phyloP scores from a whole-genome alignment of 441 rosid genomes.

The Populus hybrid region DNA sequence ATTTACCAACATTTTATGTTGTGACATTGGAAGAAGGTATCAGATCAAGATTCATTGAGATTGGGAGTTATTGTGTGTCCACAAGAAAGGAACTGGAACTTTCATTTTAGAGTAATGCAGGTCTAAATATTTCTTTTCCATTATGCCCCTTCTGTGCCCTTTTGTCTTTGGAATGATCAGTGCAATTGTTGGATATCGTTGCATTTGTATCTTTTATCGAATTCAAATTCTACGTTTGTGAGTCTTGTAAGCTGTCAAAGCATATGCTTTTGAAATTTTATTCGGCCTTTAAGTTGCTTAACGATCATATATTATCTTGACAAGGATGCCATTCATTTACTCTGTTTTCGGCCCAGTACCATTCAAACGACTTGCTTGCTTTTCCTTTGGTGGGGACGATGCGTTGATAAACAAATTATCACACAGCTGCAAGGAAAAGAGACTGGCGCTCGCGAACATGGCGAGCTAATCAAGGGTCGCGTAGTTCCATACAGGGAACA shows the following conservation, averaged over 20 bases:
- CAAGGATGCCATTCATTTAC: not conserved
- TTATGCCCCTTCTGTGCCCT: not conserved
- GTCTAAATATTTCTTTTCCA: not conserved
- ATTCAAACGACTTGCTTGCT: not conserved
- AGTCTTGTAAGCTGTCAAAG: not conserved
- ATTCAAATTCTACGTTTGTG: too few relatives aligned
- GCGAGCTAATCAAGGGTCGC: slow-evolving; percentile 78
- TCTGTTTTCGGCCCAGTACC: not conserved
- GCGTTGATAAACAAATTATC: slow-evolving; percentile 52
- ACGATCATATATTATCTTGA: too few relatives aligned
- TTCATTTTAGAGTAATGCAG: not conserved
- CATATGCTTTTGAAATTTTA: not conserved
- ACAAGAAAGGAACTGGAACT: not conserved
- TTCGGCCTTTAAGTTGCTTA: too few relatives aligned
- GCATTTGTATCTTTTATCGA: too few relatives aligned
- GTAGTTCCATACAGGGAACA: slow-evolving; percentile 59
- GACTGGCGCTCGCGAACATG: slow-evolving; percentile 65
- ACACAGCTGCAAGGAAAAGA: slow-evolving; percentile 72
- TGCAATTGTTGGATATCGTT: not conserved
- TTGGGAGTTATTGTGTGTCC: not conserved
- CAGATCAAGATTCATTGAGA: too few relatives aligned
- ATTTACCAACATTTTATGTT: too few relatives aligned
- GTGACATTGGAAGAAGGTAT: too few relatives aligned
- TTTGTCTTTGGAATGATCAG: not conserved
- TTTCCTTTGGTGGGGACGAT: slow-evolving; percentile 40